phyloP scores from a whole-genome alignment of 2,329 filamentous ascomycete species.

The Aspergillus sergii region DNA sequence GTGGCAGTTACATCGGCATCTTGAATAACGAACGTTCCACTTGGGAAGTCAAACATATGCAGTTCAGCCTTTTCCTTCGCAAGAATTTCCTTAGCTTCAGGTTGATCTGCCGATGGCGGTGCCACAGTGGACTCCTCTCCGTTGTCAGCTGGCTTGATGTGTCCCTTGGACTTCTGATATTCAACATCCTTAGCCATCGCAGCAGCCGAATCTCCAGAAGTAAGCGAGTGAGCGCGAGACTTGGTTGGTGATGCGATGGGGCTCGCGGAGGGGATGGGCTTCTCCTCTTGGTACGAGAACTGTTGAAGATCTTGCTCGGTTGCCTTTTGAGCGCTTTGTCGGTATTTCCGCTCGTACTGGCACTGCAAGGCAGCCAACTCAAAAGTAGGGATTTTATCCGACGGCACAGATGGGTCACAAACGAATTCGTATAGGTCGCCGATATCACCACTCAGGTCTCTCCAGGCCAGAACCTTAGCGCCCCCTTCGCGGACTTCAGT shows the following conservation, averaged over 20 bases:
- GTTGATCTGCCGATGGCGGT: conserved; percentile 62
- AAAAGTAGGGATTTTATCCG: conserved; percentile 76
- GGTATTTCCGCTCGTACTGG: conserved; percentile 96
- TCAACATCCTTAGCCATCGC: conserved; percentile 50
- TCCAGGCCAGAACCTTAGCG: conserved; percentile 89
- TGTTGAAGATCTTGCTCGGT: conserved; percentile 78
- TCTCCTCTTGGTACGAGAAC: conserved; percentile 74
- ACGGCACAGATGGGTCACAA: conserved; percentile 73
- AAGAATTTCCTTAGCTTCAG: conserved; percentile 72
- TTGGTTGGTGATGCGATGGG: conserved; percentile 55
- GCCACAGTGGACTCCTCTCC: conserved; percentile 59
- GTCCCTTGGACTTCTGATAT: conserved; percentile 44
- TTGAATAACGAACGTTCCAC: conserved; percentile 80
- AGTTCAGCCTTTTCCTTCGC: conserved; percentile 78
- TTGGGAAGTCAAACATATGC: conserved; percentile 89
- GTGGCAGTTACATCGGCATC: conserved; percentile 74
- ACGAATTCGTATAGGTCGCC: conserved; percentile 98
- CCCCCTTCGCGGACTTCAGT: conserved; percentile 78
- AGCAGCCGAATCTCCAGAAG: conserved; percentile 44
- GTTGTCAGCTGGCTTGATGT: conserved; percentile 37
- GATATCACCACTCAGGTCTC: conserved; percentile 87
- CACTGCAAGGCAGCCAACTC: conserved; percentile 84
- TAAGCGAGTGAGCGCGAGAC: conserved; percentile 36
- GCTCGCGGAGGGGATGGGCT: conserved; percentile 62
- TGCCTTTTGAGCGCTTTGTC: conserved; percentile 75